These are phyloP conservation scores for Cryptomeria japonica DNA, from an alignment of 75 land plant genomes.

Conservation along the genomic window DNA sequence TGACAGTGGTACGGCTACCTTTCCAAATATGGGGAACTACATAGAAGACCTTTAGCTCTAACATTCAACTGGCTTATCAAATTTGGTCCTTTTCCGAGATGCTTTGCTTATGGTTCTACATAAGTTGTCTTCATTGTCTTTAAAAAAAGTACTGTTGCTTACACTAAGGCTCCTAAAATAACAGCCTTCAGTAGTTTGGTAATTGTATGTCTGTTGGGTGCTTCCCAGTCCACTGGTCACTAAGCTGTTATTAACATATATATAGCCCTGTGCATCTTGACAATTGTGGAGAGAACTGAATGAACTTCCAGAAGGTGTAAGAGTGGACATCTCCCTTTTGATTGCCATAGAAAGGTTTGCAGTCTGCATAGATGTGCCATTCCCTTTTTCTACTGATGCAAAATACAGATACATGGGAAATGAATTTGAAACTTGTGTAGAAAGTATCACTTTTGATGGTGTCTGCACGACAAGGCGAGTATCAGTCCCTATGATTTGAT, in stretches of 20 bases:
- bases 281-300: slow-evolving; percentile 44
- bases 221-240: slow-evolving; percentile 62
- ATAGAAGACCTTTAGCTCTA: background rate
- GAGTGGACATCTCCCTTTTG: slow-evolving; percentile 29
- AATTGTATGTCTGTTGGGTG: slow-evolving; percentile 55
- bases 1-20: background rate
- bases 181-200: slow-evolving; percentile 48
- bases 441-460: slow-evolving; percentile 20
- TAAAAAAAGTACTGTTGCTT: slow-evolving; percentile 68
- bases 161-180: slow-evolving; percentile 63
- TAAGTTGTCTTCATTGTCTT: background rate
- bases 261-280: slow-evolving; percentile 51
- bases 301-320: slow-evolving; percentile 12
- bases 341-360: slow-evolving; percentile 49
- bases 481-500: slow-evolving; percentile 41
- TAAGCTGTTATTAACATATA: slow-evolving; percentile 46
- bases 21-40: background rate
- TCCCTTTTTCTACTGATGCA: slow-evolving; percentile 21
- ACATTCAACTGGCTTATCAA: background rate
- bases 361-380: slow-evolving; percentile 21
- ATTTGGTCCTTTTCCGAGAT: background rate
- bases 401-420: slow-evolving; percentile 49
- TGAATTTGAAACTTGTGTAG: slow-evolving; percentile 8
- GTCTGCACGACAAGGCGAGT: slow-evolving; percentile 26
- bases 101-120: background rate